These are phyloP conservation scores for Triticum monococcum DNA, from an alignment of 176 grass and related monocot genomes.

Conservation along the genomic window DNA sequence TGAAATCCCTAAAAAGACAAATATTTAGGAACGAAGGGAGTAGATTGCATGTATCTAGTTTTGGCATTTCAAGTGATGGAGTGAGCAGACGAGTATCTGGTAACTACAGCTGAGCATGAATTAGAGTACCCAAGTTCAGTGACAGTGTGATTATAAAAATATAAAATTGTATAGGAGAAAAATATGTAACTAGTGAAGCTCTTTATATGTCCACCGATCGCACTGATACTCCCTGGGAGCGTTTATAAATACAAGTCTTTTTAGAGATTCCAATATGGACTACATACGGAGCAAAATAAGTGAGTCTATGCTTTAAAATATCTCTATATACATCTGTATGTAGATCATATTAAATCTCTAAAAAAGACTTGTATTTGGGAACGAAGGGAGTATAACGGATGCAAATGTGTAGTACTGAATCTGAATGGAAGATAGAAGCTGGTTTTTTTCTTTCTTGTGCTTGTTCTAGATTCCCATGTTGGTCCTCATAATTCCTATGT, in stretches of 20 bases:
- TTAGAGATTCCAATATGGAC: too few relatives aligned
- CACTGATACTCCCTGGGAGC: neutral
- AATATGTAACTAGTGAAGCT: neutral
- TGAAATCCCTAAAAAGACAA: too few relatives aligned
- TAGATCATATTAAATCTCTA: too few relatives aligned
- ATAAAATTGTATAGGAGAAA: neutral
- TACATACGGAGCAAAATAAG: too few relatives aligned
- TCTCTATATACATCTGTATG: too few relatives aligned
- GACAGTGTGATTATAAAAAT: neutral
- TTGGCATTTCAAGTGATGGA: neutral
- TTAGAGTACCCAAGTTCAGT: constrained; percentile 1
- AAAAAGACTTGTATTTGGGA: too few relatives aligned
- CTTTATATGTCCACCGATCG: neutral
- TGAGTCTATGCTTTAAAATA: too few relatives aligned
- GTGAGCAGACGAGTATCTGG: neutral
- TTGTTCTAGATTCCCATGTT: neutral
- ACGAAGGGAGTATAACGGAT: neutral
- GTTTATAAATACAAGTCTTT: too few relatives aligned
- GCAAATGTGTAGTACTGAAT: constrained; percentile 3
- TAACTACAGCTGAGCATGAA: neutral
- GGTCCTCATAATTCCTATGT: neutral
- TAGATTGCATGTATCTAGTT: constrained; percentile 1
- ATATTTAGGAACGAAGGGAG: too few relatives aligned
- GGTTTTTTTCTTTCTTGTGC: neutral
- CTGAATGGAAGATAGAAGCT: neutral